phyloP scores from a whole-genome alignment of 176 grass and related monocot genomes.

The Zizania latifolia region DNA sequence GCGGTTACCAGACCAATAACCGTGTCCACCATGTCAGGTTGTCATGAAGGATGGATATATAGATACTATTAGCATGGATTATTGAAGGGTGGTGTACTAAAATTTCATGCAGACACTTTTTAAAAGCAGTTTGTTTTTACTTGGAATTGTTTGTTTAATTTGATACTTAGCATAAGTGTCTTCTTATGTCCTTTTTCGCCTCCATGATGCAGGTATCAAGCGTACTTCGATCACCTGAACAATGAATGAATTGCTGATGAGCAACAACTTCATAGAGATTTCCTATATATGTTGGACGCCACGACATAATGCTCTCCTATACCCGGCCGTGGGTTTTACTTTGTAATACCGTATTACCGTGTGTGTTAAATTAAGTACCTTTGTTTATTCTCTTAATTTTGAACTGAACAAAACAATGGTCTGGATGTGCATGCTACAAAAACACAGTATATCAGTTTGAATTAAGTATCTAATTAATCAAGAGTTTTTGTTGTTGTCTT shows the following conservation, averaged over 20 bases:
- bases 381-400: conserved; percentile 13
- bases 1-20: too few species aligned
- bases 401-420: background rate
- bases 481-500: background rate
- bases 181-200: background rate
- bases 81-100: background rate
- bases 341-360: background rate
- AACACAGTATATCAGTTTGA: background rate
- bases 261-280: background rate
- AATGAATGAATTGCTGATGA: conserved; percentile 21
- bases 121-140: background rate
- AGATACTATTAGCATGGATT: background rate
- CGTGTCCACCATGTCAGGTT: too few species aligned
- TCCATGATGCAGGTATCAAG: conserved; percentile 34
- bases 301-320: background rate
- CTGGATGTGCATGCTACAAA: background rate
- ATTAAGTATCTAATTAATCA: background rate
- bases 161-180: background rate
- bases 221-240: conserved; percentile 33
- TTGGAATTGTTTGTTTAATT: background rate
- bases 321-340: background rate
- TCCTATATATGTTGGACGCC: background rate
- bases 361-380: conserved; percentile 5
- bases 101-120: background rate
- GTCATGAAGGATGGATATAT: too few species aligned